A percentile compares a stretch with the other conserved stretches of the same genome.
Conservation (phyloP, 345 rosid species). For the Lenwebbia sp. region DNA sequence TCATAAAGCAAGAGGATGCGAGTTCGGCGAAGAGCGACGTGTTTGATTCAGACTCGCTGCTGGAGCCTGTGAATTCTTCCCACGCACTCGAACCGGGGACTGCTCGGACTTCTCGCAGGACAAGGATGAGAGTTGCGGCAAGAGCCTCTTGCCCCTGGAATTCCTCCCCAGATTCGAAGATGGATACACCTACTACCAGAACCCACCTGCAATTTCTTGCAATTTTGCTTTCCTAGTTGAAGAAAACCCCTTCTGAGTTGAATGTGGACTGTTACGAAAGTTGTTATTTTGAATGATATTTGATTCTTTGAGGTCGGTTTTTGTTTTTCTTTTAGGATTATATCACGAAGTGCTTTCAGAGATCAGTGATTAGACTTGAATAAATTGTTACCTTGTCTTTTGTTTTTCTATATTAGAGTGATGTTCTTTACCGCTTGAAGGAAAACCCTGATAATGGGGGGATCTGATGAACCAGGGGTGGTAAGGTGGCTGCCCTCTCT, state of each 20-base stretch:
- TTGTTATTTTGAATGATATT: neutral
- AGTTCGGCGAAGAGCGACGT: too few relatives aligned
- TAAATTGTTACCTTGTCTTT: neutral
- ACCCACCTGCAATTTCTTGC: slow-evolving; percentile 12
- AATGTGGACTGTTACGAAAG: neutral
- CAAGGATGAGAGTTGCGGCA: slow-evolving; percentile 24
- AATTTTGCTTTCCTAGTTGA: slow-evolving; percentile 32
- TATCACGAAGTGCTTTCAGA: neutral
- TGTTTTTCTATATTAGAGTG: neutral
- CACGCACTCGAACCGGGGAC: too few relatives aligned
- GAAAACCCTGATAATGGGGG: too few relatives aligned
- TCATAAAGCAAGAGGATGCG: too few relatives aligned
- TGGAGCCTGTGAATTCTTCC: too few relatives aligned
- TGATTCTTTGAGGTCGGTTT: neutral
- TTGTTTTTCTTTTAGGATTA: neutral
- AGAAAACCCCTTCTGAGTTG: slow-evolving; percentile 36
- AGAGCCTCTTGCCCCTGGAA: slow-evolving; percentile 9
- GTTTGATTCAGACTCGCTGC: too few relatives aligned
- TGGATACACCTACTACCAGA: slow-evolving; percentile 5
- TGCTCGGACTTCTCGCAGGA: slow-evolving; percentile 35
- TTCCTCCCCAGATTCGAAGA: too few relatives aligned
- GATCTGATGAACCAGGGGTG: too few relatives aligned
- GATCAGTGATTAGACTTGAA: neutral
- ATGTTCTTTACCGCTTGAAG: too few relatives aligned
- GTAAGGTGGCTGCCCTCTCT: too few relatives aligned